Conservation (phyloP, 345 rosid genomes). For the Sonneratia alba region DNA sequence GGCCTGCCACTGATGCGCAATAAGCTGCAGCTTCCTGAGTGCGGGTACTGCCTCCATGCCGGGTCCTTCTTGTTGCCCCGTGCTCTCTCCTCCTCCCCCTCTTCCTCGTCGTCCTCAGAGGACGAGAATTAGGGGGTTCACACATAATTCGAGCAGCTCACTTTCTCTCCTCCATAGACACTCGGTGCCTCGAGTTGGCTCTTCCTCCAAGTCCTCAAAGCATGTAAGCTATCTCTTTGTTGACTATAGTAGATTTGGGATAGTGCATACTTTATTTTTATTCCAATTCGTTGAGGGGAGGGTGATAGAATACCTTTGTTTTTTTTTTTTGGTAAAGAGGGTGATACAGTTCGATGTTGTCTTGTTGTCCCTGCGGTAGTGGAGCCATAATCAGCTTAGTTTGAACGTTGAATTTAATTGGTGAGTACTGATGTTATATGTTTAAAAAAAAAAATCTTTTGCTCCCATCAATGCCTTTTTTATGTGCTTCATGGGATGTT, state of each 20-base stretch:
- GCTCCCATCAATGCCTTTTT: not conserved
- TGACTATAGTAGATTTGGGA: not conserved
- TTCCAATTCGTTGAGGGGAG: not conserved
- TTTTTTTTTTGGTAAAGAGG: not conserved
- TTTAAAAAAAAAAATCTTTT: not conserved
- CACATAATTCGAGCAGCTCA: not conserved
- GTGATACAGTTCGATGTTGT: not conserved
- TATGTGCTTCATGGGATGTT: not conserved
- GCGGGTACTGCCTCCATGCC: slow-evolving; percentile 16
- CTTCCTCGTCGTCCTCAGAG: not conserved
- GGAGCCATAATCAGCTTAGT: not conserved
- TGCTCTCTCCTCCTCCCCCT: not conserved
- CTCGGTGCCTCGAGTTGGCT: slow-evolving; percentile 1
- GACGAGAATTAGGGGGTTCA: not conserved
- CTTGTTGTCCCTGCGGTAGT: not conserved
- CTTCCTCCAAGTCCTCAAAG: slow-evolving; percentile 1
- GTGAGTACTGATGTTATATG: too few species aligned
- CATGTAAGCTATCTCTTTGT: slow-evolving; percentile 3
- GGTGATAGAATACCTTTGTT: too few species aligned
- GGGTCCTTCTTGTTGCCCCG: slow-evolving; percentile 4
- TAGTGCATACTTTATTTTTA: not conserved
- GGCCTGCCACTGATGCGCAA: slow-evolving; percentile 8
- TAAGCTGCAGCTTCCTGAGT: slow-evolving; percentile 2
- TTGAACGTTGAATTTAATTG: not conserved
- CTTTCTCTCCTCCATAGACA: slow-evolving; percentile 1